These are phyloP conservation scores for Paspalum notatum DNA, from an alignment of 176 grass and related monocot species.

Conservation along the genomic window DNA sequence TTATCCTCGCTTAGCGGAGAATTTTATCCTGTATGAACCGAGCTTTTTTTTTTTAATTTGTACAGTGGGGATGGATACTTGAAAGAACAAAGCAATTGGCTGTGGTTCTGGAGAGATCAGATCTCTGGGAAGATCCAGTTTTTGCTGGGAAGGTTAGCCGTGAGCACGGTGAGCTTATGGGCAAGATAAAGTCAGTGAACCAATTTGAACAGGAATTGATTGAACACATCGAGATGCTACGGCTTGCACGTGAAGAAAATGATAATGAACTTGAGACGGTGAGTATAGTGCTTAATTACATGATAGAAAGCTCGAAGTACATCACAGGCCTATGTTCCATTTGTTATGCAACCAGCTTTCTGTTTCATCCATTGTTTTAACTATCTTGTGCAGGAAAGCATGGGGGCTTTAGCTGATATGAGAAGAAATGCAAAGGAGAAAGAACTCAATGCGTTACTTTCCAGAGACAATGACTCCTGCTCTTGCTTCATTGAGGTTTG, in stretches of 20 bases:
- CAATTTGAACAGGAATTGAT: conserved; percentile 77
- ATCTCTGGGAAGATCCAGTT: conserved; percentile 91
- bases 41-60: background rate
- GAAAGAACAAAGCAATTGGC: conserved; percentile 69
- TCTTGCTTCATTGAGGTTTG: conserved; percentile 98
- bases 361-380: conserved; percentile 40
- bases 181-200: conserved; percentile 82
- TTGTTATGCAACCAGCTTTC: conserved; percentile 15
- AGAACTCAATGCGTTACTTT: conserved; percentile 90
- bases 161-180: conserved; percentile 79
- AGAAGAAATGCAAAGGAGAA: conserved; percentile 91
- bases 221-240: conserved; percentile 91
- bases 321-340: background rate
- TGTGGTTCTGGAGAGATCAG: conserved; percentile 69
- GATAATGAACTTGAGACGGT: conserved; percentile 89
- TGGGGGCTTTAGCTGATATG: conserved; percentile 80
- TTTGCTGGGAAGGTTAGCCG: conserved; percentile 84
- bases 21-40: conserved; percentile 5
- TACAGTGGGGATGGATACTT: conserved; percentile 83
- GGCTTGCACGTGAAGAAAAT: conserved; percentile 89
- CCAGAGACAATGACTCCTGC: conserved; percentile 78
- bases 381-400: conserved; percentile 70
- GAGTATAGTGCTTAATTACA: conserved; percentile 23
- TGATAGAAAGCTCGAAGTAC: background rate
- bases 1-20: background rate